phyloP scores from a whole-genome alignment of 306 rosid species.

The Glycine latifolia region DNA sequence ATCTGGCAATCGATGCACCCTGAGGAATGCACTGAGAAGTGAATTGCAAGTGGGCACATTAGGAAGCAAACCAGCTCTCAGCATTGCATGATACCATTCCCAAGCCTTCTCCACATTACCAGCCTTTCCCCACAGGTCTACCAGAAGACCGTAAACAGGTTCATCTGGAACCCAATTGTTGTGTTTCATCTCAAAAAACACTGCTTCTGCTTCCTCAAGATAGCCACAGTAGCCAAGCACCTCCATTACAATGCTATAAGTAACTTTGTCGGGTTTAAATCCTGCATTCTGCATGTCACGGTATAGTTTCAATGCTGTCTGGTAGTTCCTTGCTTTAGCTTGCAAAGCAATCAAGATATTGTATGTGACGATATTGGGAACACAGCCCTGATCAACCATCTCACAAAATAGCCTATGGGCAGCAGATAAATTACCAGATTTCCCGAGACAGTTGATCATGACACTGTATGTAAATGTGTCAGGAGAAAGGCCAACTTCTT shows the following conservation, averaged over 20 bases:
- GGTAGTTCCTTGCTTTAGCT: slow-evolving; percentile 94
- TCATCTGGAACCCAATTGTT: slow-evolving; percentile 91
- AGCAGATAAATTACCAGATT: slow-evolving; percentile 86
- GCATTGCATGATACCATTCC: slow-evolving; percentile 89
- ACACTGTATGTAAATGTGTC: slow-evolving; percentile 98
- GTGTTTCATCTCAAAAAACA: slow-evolving; percentile 79
- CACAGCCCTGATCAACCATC: slow-evolving; percentile 89
- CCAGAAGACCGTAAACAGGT: slow-evolving; percentile 92
- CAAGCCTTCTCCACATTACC: slow-evolving; percentile 93
- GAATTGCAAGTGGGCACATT: slow-evolving; percentile 96
- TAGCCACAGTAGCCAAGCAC: slow-evolving; percentile 95
- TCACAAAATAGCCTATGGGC: slow-evolving; percentile 82
- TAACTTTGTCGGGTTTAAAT: slow-evolving; percentile 88
- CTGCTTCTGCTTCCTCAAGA: slow-evolving; percentile 85
- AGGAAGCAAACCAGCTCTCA: slow-evolving; percentile 81
- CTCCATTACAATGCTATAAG: slow-evolving; percentile 96
- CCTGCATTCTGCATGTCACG: slow-evolving; percentile 88
- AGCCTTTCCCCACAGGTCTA: slow-evolving; percentile 96
- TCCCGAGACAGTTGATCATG: slow-evolving; percentile 93
- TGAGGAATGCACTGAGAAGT: slow-evolving; percentile 86
- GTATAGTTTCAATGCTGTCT: slow-evolving; percentile 76
- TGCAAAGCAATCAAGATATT: slow-evolving; percentile 94
- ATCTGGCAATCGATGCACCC: slow-evolving; percentile 75
- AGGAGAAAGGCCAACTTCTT: slow-evolving; percentile 83
- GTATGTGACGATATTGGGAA: slow-evolving; percentile 91